Conservation (phyloP, 2,329 filamentous ascomycete genomes). For the Botryotinia convoluta region DNA sequence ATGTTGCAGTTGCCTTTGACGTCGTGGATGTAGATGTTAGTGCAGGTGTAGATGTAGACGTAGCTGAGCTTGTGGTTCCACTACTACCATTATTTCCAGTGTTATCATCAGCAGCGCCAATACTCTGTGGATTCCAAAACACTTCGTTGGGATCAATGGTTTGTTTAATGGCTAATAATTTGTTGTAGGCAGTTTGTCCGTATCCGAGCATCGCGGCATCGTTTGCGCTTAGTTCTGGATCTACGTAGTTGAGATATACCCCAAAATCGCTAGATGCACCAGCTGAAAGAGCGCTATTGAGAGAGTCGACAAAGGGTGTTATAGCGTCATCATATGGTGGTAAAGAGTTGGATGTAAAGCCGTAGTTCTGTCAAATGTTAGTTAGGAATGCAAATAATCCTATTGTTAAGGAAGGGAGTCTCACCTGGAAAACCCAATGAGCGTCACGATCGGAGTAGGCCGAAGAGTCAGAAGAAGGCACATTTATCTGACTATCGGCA, state of each 20-base stretch:
- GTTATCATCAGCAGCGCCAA: constrained; percentile 5
- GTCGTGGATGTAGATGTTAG: background rate
- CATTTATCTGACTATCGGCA: constrained; percentile 21
- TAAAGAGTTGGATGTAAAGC: constrained; percentile 6
- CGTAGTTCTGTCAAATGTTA: constrained; percentile 22
- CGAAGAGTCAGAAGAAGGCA: constrained; percentile 5
- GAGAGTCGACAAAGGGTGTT: constrained; percentile 18
- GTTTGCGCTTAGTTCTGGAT: constrained; percentile 12
- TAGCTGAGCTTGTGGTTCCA: background rate
- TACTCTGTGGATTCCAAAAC: constrained; percentile 26
- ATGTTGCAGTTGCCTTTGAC: background rate
- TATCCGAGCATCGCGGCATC: constrained; percentile 12
- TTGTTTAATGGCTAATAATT: constrained; percentile 18
- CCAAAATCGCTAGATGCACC: constrained; percentile 25
- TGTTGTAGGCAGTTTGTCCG: constrained; percentile 20
- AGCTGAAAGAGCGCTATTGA: constrained; percentile 24
- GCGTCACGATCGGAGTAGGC: constrained; percentile 24
- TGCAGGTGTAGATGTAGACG: background rate
- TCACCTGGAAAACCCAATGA: constrained; percentile 23
- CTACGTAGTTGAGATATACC: constrained; percentile 23
- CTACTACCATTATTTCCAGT: background rate
- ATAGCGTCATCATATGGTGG: constrained; percentile 17
- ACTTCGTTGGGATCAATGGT: constrained; percentile 16
- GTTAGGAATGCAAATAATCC: background rate
- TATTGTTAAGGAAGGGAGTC: background rate